Evolutionary conservation across 345 rosid genomes (phyloP).

Genomic region (Citrus reticulata): DNA sequence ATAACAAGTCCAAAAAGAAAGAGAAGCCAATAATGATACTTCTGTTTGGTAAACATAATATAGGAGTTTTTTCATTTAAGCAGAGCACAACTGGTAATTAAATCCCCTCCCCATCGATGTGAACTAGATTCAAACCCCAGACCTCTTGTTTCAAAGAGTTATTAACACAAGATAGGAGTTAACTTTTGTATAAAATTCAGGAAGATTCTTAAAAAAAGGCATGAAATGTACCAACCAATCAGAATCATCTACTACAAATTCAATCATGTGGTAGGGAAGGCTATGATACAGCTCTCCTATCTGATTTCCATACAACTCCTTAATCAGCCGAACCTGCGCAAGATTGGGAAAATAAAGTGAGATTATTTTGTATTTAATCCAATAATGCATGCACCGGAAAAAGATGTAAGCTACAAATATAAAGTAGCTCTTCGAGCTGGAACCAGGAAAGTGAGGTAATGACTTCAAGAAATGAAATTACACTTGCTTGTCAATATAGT

Average conservation of each 20-base stretch:
- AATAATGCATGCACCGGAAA: background rate
- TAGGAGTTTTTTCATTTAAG: no score
- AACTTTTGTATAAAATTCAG: background rate
- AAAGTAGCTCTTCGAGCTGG: background rate
- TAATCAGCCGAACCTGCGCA: conserved; percentile 78
- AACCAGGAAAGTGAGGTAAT: background rate
- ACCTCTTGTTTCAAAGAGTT: no score
- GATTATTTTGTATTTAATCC: background rate
- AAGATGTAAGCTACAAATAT: background rate
- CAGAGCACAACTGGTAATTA: no score
- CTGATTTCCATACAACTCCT: conserved; percentile 92
- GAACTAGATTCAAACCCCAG: no score
- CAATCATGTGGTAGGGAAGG: conserved; percentile 91
- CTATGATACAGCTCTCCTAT: conserved; percentile 86
- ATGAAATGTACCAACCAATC: conserved; percentile 60
- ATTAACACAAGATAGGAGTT: background rate
- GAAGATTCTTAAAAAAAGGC: background rate
- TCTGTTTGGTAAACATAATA: background rate
- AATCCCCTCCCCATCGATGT: no score
- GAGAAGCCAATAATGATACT: background rate
- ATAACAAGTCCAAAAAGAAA: background rate
- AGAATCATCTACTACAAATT: conserved; percentile 68
- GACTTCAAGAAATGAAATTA: background rate
- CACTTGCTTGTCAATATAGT: background rate
- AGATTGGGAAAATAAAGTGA: background rate